A percentile compares a stretch with the other conserved stretches of the same genome.
These are phyloP conservation scores for Oryza glumipatula DNA, from an alignment of 176 grass and related monocot species.

Conservation along the genomic window DNA sequence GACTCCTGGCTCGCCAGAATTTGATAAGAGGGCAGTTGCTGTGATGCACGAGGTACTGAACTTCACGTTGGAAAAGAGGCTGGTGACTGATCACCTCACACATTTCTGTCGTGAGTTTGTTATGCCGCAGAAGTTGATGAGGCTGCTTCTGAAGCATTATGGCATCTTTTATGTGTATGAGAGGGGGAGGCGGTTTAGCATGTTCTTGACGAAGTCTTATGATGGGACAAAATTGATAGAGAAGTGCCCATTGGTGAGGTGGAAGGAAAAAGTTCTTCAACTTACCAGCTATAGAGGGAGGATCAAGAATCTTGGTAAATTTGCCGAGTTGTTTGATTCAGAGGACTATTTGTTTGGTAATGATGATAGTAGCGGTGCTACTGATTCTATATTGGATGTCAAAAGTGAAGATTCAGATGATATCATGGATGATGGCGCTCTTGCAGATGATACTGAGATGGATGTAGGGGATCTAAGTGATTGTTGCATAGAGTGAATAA, in stretches of 20 bases:
- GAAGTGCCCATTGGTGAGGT: conserved; percentile 63
- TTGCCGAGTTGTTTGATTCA: conserved; percentile 41
- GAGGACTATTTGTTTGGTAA: conserved; percentile 39
- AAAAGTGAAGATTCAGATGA: conserved; percentile 46
- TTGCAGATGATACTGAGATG: conserved; percentile 70
- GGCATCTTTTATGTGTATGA: conserved; percentile 93
- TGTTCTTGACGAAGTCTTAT: conserved; percentile 87
- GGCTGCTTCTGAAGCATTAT: conserved; percentile 80
- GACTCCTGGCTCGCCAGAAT: conserved; percentile 65
- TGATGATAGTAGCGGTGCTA: conserved; percentile 16
- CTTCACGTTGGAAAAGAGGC: conserved; percentile 87
- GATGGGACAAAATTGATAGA: conserved; percentile 65
- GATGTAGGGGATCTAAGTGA: conserved; percentile 47
- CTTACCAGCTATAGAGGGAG: conserved; percentile 73
- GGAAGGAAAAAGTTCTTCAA: conserved; percentile 76
- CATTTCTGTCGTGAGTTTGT: conserved; percentile 88
- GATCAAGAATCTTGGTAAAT: conserved; percentile 57
- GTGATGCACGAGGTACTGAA: conserved; percentile 86
- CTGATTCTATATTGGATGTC: conserved; percentile 45
- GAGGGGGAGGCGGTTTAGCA: conserved; percentile 74
- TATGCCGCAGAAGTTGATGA: conserved; percentile 92
- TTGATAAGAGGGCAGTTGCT: conserved; percentile 86
- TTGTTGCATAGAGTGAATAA: conserved; percentile 45
- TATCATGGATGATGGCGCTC: conserved; percentile 35
- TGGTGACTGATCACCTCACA: conserved; percentile 85